Evolutionary conservation across 257 asterid species (phyloP), one percentile per base, ranked within the genome.

Genomic region (Lycium barbarum): DNA sequence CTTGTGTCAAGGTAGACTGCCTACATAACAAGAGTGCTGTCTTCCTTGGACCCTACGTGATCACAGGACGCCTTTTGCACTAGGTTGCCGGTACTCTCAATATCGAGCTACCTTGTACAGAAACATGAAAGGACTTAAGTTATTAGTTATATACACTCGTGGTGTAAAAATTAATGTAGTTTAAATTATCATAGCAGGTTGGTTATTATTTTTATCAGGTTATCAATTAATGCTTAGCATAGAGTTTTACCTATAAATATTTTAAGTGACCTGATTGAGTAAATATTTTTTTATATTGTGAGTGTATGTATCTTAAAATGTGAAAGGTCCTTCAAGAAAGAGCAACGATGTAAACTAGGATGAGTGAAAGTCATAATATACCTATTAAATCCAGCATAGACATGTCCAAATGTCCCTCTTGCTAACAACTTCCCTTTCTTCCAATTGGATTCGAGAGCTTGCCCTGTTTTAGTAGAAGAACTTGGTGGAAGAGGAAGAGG

Each of bases 371-470:
- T 54, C 62, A 35, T n/a, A 59, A 82, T 6, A 38, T 82, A 94
- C 98, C 93, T 89, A 84, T 90, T 87, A 83, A 94, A 93, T 78
- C 94, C 95, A 84, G 91, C 90, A 85, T 92, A 93, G 59, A 93
- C 95, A 62, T 88, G 92, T 7, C 98, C 97, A 89, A 91, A 93
- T 47, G 93, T 90, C 87, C 95, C 98, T 85, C 91, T 88, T 51
- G 94, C 96, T 86, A 92, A 91, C 73, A 91, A 81, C 35, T 90
- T 90, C 54, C 95, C 98, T 84, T 94, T 92, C 87, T 91, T 93
- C 95, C 95, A 94, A 51, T 47, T 83, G 38, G 84, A 36, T 7
- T 54, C 65, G 15, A 65, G 55, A 63, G 11, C 26, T 63, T 35
- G 85, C 71, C 68, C 66, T 35, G 58, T 12, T 58, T 47, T 79